A percentile compares a stretch with the other conserved stretches of the same genome.
Conservation (phyloP, 2,329 filamentous ascomycete species). For the Fusarium setosum region DNA sequence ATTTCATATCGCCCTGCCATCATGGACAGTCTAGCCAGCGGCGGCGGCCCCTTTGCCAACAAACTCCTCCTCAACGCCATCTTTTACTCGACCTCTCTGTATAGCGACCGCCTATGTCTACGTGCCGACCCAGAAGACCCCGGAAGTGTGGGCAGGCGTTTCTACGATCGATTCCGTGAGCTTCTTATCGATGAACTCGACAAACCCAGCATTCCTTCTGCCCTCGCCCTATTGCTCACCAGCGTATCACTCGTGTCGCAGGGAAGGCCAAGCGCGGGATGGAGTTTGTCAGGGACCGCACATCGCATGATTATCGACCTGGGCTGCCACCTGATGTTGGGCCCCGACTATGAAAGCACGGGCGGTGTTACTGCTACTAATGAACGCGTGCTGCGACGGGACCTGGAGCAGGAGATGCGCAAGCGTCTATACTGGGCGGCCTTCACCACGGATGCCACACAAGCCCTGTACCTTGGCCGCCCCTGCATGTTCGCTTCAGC, state of each 20-base stretch:
- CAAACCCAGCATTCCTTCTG: slow-evolving; percentile 51
- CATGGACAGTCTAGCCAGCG: slow-evolving; percentile 50
- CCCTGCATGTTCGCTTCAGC: slow-evolving; percentile 47
- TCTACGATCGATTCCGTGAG: slow-evolving; percentile 52
- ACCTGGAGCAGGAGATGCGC: slow-evolving; percentile 48
- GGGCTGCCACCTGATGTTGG: slow-evolving; percentile 50
- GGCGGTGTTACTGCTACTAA: slow-evolving; percentile 41
- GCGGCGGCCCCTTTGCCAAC: slow-evolving; percentile 49
- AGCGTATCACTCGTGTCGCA: slow-evolving; percentile 48
- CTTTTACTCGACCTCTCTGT: slow-evolving; percentile 52
- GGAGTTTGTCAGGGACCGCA: slow-evolving; percentile 50
- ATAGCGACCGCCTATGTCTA: slow-evolving; percentile 51
- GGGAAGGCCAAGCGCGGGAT: slow-evolving; percentile 49
- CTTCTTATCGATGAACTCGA: slow-evolving; percentile 48
- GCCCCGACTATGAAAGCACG: slow-evolving; percentile 41
- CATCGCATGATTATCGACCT: slow-evolving; percentile 54
- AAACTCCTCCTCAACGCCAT: slow-evolving; percentile 54
- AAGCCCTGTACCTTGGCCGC: slow-evolving; percentile 48
- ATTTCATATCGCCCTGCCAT: slow-evolving; percentile 53
- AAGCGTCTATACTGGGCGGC: slow-evolving; percentile 50
- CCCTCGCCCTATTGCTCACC: slow-evolving; percentile 48
- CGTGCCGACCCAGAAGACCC: slow-evolving; percentile 48
- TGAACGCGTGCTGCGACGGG: slow-evolving; percentile 41
- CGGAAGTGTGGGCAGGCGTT: slow-evolving; percentile 48
- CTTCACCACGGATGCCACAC: slow-evolving; percentile 48